Base-by-base conservation (phyloP, 805 yeast genomes). In the Candida ulmi region DNA sequence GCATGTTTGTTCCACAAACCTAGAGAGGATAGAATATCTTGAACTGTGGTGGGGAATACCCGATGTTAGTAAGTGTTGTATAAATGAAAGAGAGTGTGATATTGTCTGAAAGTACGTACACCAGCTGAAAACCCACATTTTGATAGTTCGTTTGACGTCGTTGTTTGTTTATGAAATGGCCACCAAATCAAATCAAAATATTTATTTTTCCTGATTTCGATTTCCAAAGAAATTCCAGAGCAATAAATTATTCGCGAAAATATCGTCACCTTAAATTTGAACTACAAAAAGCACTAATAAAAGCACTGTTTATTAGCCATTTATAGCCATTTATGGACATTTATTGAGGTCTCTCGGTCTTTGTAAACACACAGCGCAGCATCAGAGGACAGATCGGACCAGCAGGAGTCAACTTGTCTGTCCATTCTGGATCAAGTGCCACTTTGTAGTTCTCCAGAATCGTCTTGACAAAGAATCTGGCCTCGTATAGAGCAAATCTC, bases 1-100 rank as follows among this genome's bases (percentile, higher is more conserved):
- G 96, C 96, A 63, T 91, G 97, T 65, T 93, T 88, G 74, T 91
- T 93, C 82, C 87, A 76, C 50, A 85, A 69, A 49, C 95, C 95
- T 37, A 85, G 71, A 40, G 87, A 80, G 56, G 90, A 81, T 50
- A 85, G 69, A 46, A 82, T 76, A 58, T 84, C 90, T 40, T 51
- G 57, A 43, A 53, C 47, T 39, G 42, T 12, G 8, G 5, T 12
- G 16, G 9, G n/a, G 13, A 26, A 17, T n/a, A n/a, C n/a, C n/a
- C n/a, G n/a, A n/a, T n/a, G n/a, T n/a, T n/a, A n/a, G n/a, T n/a
- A n/a, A n/a, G n/a, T n/a, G n/a, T n/a, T n/a, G n/a, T n/a, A n/a
- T 8, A 31, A 40, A 32, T 36, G 39, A 26, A 30, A 16, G 11
- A 3, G 12, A 11, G 24, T 5, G 15, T 17, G 8, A n/a, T 9